Percentiles rank a stretch among this genome's conserved stretches.
phyloP scores from a whole-genome alignment of 192 early-diverging fungal species.

The Gorgonomyces haynaldii region DNA sequence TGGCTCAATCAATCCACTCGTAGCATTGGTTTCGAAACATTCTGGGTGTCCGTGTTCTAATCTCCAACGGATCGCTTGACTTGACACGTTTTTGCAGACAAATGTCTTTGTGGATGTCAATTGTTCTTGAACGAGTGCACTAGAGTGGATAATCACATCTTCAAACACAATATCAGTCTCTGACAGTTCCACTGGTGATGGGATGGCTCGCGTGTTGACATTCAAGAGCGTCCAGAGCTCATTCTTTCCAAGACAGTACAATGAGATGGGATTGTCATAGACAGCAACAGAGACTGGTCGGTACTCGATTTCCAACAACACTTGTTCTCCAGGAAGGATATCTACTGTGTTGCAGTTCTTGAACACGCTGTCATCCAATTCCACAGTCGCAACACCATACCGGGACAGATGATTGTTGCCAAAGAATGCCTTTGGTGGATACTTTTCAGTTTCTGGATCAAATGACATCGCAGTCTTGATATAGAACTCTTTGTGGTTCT shows the following conservation, averaged over 20 bases:
- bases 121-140: background rate
- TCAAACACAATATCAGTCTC: background rate
- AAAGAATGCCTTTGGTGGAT: no score
- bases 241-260: background rate
- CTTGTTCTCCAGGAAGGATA: conserved; percentile 3
- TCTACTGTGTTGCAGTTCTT: no score
- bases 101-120: background rate
- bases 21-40: conserved; percentile 32
- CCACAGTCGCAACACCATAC: no score
- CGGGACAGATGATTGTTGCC: background rate
- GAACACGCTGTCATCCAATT: no score
- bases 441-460: background rate
- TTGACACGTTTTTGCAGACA: background rate
- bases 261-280: background rate
- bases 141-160: background rate
- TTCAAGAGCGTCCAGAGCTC: background rate
- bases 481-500: conserved; percentile 22
- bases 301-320: background rate
- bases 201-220: background rate
- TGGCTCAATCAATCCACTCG: conserved; percentile 16
- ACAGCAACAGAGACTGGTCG: background rate
- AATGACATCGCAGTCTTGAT: background rate
- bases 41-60: background rate
- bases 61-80: background rate
- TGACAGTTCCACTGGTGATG: conserved; percentile 2